Percentiles rank a stretch among this genome's conserved stretches.
phyloP scores from a whole-genome alignment of 306 rosid species.

The Inga laurina region DNA sequence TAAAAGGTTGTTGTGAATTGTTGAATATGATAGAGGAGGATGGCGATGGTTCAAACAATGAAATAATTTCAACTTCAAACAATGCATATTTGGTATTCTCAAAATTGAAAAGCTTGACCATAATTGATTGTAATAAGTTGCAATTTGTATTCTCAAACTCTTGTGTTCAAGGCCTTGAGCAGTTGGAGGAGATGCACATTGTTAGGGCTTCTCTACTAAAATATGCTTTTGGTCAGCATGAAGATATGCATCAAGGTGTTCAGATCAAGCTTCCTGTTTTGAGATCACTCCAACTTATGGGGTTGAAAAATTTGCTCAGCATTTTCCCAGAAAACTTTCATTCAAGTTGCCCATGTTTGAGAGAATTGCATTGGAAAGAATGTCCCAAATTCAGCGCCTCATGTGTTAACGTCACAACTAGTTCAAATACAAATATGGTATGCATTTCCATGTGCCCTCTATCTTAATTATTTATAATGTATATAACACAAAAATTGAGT shows the following conservation, averaged over 20 bases:
- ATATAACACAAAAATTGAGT: neutral
- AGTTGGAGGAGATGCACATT: neutral
- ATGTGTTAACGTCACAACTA: neutral
- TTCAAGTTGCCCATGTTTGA: slow-evolving; percentile 5
- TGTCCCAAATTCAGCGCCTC: neutral
- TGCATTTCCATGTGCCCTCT: neutral
- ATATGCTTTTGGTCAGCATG: neutral
- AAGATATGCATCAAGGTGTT: neutral
- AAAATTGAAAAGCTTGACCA: neutral
- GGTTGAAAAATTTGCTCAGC: neutral
- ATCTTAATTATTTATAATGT: neutral
- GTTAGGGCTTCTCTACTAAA: neutral
- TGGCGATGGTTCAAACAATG: neutral
- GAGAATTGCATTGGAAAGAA: neutral
- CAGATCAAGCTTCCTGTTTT: neutral
- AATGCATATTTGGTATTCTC: neutral
- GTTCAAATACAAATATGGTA: neutral
- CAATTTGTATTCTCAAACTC: neutral
- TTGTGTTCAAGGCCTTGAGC: neutral
- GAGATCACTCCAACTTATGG: neutral
- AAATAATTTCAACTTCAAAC: neutral
- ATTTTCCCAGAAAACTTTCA: neutral
- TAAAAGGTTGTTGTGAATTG: neutral
- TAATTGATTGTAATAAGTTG: neutral
- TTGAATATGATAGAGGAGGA: neutral